Evolutionary conservation across 129 eudicot genomes (phyloP).

Genomic region (Escallonia herrerae): DNA sequence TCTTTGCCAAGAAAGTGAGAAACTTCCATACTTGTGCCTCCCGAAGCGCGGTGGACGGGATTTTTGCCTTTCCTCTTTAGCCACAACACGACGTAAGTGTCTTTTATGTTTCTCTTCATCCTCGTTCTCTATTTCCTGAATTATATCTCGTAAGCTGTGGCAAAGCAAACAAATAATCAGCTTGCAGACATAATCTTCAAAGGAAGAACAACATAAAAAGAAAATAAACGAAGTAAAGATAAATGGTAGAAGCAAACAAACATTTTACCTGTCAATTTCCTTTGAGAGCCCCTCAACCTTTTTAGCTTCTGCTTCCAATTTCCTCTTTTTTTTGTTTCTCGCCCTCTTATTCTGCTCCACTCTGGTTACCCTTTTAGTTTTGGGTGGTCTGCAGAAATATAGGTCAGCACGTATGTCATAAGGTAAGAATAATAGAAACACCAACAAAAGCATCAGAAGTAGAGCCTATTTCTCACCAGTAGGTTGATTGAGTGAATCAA

Average conservation of each 20-base stretch:
- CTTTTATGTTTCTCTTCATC: constrained; percentile 75
- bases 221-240: background rate
- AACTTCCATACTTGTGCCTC: constrained; percentile 54
- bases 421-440: too few relatives aligned
- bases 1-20: background rate
- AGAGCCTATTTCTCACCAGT: too few relatives aligned
- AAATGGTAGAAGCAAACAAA: background rate
- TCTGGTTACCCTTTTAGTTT: constrained; percentile 61
- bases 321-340: constrained; percentile 50
- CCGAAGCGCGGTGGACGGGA: constrained; percentile 81
- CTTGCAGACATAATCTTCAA: background rate
- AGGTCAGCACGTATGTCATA: background rate
- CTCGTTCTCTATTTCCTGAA: constrained; percentile 70
- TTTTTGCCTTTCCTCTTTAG: constrained; percentile 69
- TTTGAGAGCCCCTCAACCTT: constrained; percentile 44
- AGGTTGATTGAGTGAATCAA: too few relatives aligned
- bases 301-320: constrained; percentile 53
- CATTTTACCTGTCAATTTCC: constrained; percentile 66
- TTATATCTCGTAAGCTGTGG: constrained; percentile 61
- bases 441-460: too few relatives aligned
- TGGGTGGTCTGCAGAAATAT: constrained; percentile 44
- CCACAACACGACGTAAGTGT: constrained; percentile 57
- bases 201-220: background rate
- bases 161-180: constrained; percentile 1
- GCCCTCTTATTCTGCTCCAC: constrained; percentile 58